Evolutionary conservation across 106 monocot genomes (phyloP).

Genomic region (Apostasia shenzhenica): DNA sequence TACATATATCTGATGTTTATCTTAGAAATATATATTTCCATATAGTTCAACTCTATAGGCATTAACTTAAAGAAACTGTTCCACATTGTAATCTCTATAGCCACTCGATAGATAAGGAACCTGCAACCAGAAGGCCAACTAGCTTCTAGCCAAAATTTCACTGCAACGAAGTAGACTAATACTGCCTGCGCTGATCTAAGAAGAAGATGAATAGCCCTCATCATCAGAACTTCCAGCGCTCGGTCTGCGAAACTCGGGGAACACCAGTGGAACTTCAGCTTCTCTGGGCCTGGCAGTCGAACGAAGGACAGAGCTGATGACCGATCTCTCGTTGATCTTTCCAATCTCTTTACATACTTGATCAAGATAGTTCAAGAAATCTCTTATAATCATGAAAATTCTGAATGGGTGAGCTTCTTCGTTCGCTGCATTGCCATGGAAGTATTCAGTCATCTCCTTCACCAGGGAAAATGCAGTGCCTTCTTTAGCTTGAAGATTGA

Average conservation of each 20-base stretch:
- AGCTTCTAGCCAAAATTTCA: background rate
- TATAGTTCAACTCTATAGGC: too few species aligned
- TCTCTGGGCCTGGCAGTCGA: background rate
- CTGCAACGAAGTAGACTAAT: background rate
- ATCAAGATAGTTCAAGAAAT: constrained; percentile 50
- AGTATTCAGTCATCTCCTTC: constrained; percentile 62
- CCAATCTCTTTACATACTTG: constrained; percentile 68
- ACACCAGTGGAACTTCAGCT: constrained; percentile 8
- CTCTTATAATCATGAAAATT: constrained; percentile 60
- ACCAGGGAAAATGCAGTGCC: constrained; percentile 37
- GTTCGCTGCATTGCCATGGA: constrained; percentile 56
- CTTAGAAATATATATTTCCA: too few species aligned
- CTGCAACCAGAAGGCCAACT: background rate
- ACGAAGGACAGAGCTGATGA: constrained; percentile 13
- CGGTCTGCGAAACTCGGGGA: constrained; percentile 24
- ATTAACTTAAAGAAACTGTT: too few species aligned
- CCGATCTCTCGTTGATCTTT: constrained; percentile 30
- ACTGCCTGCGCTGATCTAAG: background rate
- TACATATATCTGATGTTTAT: too few species aligned
- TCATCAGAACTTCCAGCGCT: constrained; percentile 33
- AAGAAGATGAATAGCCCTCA: constrained; percentile 18
- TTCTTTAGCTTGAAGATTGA: constrained; percentile 41
- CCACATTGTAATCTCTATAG: too few species aligned
- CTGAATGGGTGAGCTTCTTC: constrained; percentile 66
- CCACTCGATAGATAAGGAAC: too few species aligned